A percentile compares a stretch with the other conserved stretches of the same genome.
These are phyloP conservation scores for Physaria fendleri DNA, from an alignment of 345 rosid species.

Conservation along the genomic window DNA sequence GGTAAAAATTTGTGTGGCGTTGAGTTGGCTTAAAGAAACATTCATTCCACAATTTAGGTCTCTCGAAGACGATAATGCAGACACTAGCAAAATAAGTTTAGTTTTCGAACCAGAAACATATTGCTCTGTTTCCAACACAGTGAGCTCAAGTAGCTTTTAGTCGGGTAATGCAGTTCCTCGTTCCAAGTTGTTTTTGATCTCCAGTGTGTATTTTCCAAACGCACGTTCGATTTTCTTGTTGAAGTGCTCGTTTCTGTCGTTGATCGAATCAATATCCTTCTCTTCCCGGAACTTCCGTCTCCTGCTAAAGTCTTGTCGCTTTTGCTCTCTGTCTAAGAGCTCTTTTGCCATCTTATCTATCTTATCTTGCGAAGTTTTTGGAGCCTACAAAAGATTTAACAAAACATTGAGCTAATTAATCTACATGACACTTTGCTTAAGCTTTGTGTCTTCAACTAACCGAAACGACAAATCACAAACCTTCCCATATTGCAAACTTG, in stretches of 20 bases:
- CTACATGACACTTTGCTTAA: neutral
- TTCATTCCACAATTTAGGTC: neutral
- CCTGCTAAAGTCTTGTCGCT: slow-evolving; percentile 74
- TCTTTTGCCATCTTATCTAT: slow-evolving; percentile 85
- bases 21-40: slow-evolving; percentile 3
- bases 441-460: neutral
- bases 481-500: slow-evolving; percentile 89
- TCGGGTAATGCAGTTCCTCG: slow-evolving; percentile 98
- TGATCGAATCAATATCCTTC: slow-evolving; percentile 94
- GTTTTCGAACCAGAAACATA: slow-evolving; percentile 6
- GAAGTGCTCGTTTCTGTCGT: slow-evolving; percentile 98
- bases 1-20: neutral
- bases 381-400: slow-evolving; percentile 49
- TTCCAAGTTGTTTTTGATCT: slow-evolving; percentile 96
- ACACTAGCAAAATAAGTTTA: slow-evolving; percentile 4
- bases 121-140: neutral
- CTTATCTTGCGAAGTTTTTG: slow-evolving; percentile 68
- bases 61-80: no score
- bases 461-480: slow-evolving; percentile 28
- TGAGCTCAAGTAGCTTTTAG: slow-evolving; percentile 40
- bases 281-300: slow-evolving; percentile 87
- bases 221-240: slow-evolving; percentile 98
- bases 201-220: slow-evolving; percentile 89
- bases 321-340: slow-evolving; percentile 68
- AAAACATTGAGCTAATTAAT: neutral